Evolutionary conservation across 2,329 filamentous ascomycete genomes (phyloP), one percentile per base, ranked within the genome.

Genomic region (Cordyceps fumosorosea): DNA sequence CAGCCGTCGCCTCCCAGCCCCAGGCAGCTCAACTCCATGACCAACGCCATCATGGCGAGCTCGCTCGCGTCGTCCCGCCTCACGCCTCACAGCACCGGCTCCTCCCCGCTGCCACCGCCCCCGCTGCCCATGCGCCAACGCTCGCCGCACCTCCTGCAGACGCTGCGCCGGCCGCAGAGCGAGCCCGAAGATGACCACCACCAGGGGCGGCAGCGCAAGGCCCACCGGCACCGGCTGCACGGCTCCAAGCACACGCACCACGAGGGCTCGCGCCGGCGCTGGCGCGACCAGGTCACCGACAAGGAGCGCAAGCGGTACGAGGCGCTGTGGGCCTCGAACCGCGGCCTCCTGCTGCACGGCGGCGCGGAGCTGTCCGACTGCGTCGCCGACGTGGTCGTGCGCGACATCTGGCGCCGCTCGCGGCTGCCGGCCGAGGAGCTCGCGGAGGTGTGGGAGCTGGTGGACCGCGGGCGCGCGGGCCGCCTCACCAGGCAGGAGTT

Each of bases 271-370:
- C 83, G 90, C 20, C 87, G 85, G 69, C 84, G 89, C 7, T 95
- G 90, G 90, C 83, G 89, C 48, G 89, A 93, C 66, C 81, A 85
- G 64, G 84, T 95, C 48, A 90, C 88, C 0, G 81, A 84, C 54
- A 79, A 84, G 5, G 89, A 95, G 70, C 80, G 89, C n/a, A 89
- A 89, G 69, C 82, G 90, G 1, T 95, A 95, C 72, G 90, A 93
- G 72, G 90, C 89, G 2, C 83, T 95, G 1, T 95, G 90, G 89
- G 90, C 90, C 1, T 90, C 89, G 48, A 95, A 95, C 68, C 84
- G 86, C 55, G 90, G 90, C 0, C 63, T 85, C 0, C 74, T 84
- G 10, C 71, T 82, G 2, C 24, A 63, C 18, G 16, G 65, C 26
- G 64, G 64, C 50, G 65, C 66, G 26, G 71, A 74, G 8, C 66